phyloP scores from a whole-genome alignment of 2,329 filamentous ascomycete genomes.

The Ilyonectria mors-panacis region DNA sequence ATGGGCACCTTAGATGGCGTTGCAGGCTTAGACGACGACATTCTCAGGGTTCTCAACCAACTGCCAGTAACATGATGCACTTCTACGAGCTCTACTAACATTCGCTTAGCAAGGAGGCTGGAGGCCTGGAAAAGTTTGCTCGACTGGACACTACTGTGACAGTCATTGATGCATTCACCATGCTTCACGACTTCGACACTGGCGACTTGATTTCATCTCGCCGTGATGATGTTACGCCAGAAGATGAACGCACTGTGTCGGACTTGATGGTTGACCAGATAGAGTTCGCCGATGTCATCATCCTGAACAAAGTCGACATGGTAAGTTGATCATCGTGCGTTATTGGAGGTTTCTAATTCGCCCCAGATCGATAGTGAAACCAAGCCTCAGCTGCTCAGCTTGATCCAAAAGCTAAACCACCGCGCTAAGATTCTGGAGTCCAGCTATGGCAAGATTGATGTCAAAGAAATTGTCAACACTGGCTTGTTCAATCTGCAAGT shows the following conservation, averaged over 20 bases:
- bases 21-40: slow-evolving; percentile 53
- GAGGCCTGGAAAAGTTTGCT: slow-evolving; percentile 76
- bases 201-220: slow-evolving; percentile 76
- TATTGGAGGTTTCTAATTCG: slow-evolving; percentile 1
- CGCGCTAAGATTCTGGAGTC: slow-evolving; percentile 75
- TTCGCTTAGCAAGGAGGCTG: slow-evolving; percentile 62
- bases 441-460: slow-evolving; percentile 71
- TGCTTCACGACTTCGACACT: slow-evolving; percentile 81
- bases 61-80: slow-evolving; percentile 45
- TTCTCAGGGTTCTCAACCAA: slow-evolving; percentile 54
- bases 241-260: slow-evolving; percentile 81
- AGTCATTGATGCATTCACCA: slow-evolving; percentile 80
- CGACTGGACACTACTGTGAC: slow-evolving; percentile 80
- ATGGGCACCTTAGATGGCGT: slow-evolving; percentile 51
- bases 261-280: slow-evolving; percentile 85
- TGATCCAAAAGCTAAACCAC: slow-evolving; percentile 76
- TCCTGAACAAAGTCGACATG: slow-evolving; percentile 79
- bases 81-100: slow-evolving; percentile 2
- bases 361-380: slow-evolving; percentile 56
- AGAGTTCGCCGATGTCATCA: slow-evolving; percentile 81
- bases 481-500: slow-evolving; percentile 75
- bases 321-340: slow-evolving; percentile 52
- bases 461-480: slow-evolving; percentile 76
- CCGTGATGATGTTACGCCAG: slow-evolving; percentile 72
- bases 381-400: slow-evolving; percentile 62